Base-by-base conservation (phyloP, 345 rosid species). In the Moringa oleifera region DNA sequence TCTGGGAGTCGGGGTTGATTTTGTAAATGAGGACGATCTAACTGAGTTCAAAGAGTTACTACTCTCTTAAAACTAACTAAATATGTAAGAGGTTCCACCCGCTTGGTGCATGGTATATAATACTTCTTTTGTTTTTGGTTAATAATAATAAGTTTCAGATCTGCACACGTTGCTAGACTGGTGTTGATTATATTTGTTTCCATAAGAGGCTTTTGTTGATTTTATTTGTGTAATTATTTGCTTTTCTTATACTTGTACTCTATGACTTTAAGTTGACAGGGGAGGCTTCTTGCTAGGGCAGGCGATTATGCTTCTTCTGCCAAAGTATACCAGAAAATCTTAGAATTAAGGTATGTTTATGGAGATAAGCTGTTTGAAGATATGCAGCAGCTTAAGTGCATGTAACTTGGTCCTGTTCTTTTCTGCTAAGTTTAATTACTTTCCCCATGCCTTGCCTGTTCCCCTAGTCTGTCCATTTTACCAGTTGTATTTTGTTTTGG, bases 231-330 rank as follows among this genome's bases (percentile, higher is more conserved):
- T 62, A 31, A 24, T 41, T 55, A 54, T 45, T 69, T 53, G 45
- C 51, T 70, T 72, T 58, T 67, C 74, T 73, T 75, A 76, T 68
- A 74, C 66, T 59, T 74, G 68, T 68, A 41, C 75, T 59, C 65
- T 77, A 76, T 81, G 78, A 82, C 86, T 93, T 72, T 74, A 93
- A 93, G 99, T 88, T 90, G 87, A 93, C 97, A 93, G 99, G 99
- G 99, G 75, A 88, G 83, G 73, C 87, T 88, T 79, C 89, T 85
- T 66, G 89, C 89, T 61, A 71, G 73, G 72, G 80, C 77, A 53
- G 90, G 86, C 74, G 92, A 94, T 76, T 83, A 79, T 76, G 69
- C 77, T 59, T 75, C 92, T 15, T 89, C 88, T 21, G 75, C 85
- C 46, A 68, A 75, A 55, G 74, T 83, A 69, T 94, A 85, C 71